Evolutionary conservation across 768 basidiomycete genomes (phyloP), one percentile per base, ranked within the genome.

Genomic region (Leccinum aurantiacum): DNA sequence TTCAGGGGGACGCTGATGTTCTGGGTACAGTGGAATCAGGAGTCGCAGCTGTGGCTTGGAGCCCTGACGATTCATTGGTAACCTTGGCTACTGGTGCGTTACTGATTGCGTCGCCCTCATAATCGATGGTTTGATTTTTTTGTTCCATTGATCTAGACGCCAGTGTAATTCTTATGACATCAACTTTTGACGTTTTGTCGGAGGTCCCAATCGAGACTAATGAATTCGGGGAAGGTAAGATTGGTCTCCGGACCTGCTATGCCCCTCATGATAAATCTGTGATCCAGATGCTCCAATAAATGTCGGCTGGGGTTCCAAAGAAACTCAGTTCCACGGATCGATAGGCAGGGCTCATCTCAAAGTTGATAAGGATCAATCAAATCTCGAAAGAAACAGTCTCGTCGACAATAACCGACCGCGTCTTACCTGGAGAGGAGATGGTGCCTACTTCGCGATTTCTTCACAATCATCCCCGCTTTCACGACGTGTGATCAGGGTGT

Each of bases 261-360:
- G 22, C 31, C 2, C 53, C 19, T 46, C 25, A 51, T 71, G 41
- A 66, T 49, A 53, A 60, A 31, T 65, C 50, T 41, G 38, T 50
- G 31, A 63, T 59, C 5, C 65, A 93, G 94, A 94, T 71, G 84
- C 88, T 25, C 92, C 91, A 3, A 93, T 98, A 67, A 93, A 95
- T 66, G 93, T 98, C 60, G 97, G 97, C 15, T 99, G 97, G 97
- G 97, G 97, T 44, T 91, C 91, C 2, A 96, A 95, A 69, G 83
- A 91, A 71, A 98, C 97, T 0, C 97, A 99, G 69, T 99, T 99
- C 71, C 95, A 98, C 65, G 97, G 97, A 10, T 96, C 95, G 0
- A 78, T 93, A 4, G 96, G 97, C 17, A 98, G 98, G 72, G 76
- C 83, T 2, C 70, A 73, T 64, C 68, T 73, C 57, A 65, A 62